These are phyloP conservation scores for Lactarius sp. DNA, from an alignment of 768 basidiomycete species.

Conservation along the genomic window DNA sequence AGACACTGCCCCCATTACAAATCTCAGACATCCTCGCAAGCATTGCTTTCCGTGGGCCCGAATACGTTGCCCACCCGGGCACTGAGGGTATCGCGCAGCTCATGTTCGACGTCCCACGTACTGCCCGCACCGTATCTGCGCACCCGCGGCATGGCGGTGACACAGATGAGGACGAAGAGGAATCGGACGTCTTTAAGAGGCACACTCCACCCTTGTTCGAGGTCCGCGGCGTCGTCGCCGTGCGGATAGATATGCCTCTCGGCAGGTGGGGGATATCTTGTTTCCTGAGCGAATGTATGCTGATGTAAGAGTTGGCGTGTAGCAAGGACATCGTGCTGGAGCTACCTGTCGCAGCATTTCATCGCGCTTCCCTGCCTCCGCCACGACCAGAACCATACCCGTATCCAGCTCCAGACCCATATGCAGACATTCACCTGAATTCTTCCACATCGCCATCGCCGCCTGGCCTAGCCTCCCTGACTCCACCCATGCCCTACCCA, in stretches of 20 bases:
- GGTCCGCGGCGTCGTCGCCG: constrained; percentile 54
- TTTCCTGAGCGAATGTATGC: neutral
- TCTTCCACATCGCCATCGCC: constrained; percentile 27
- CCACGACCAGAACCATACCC: constrained; percentile 27
- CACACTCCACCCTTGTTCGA: constrained; percentile 50
- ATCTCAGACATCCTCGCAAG: constrained; percentile 64
- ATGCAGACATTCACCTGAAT: neutral
- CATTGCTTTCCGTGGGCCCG: constrained; percentile 67
- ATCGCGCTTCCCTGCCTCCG: constrained; percentile 56
- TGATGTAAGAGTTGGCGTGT: constrained; percentile 12
- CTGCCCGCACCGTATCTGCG: constrained; percentile 59
- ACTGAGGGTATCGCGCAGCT: constrained; percentile 74
- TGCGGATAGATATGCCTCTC: constrained; percentile 68
- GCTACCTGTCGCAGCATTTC: constrained; percentile 59
- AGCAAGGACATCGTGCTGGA: constrained; percentile 70
- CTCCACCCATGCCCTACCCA: constrained; percentile 26
- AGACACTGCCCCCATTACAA: constrained; percentile 48
- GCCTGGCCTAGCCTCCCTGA: constrained; percentile 19
- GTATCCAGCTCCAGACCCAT: constrained; percentile 8
- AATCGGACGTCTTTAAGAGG: constrained; percentile 22
- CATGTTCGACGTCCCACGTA: constrained; percentile 71
- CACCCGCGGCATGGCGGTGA: constrained; percentile 55
- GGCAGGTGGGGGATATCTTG: constrained; percentile 47
- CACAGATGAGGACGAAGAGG: constrained; percentile 32
- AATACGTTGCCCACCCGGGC: constrained; percentile 70